Conservation (phyloP, 495 filamentous ascomycete species). For the Hypoxylon rickii region DNA sequence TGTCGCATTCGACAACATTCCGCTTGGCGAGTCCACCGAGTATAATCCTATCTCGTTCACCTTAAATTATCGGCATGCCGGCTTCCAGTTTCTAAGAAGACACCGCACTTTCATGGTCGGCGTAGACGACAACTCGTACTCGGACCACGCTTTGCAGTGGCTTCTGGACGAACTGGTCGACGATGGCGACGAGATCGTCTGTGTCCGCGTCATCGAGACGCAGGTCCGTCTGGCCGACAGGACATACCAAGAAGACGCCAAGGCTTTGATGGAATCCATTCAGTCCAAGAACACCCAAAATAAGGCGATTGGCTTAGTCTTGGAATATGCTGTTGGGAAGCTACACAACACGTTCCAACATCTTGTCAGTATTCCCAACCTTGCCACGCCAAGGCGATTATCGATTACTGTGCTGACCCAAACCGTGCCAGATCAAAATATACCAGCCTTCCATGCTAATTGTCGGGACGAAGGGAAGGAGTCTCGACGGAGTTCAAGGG, state of each 20-base stretch:
- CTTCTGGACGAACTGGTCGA: conserved; percentile 92
- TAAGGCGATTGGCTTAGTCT: conserved; percentile 81
- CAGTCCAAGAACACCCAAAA: conserved; percentile 84
- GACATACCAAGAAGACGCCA: conserved; percentile 80
- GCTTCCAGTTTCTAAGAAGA: conserved; percentile 80
- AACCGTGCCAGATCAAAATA: conserved; percentile 72
- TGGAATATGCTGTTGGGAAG: conserved; percentile 92
- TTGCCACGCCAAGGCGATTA: not conserved
- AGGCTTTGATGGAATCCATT: conserved; percentile 73
- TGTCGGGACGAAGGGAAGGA: conserved; percentile 88
- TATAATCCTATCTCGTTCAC: conserved; percentile 84
- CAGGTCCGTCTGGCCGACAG: conserved; percentile 76
- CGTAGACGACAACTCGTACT: conserved; percentile 93
- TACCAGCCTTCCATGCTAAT: conserved; percentile 96
- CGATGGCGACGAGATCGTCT: conserved; percentile 96
- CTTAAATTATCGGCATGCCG: conserved; percentile 84
- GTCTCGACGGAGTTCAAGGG: conserved; percentile 84
- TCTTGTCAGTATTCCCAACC: conserved; percentile 64
- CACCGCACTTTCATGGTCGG: conserved; percentile 94
- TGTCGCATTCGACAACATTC: conserved; percentile 94
- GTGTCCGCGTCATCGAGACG: conserved; percentile 87
- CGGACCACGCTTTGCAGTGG: conserved; percentile 93
- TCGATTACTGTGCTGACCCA: conserved; percentile 1
- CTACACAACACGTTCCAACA: conserved; percentile 90
- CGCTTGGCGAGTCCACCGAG: conserved; percentile 64